phyloP scores from a whole-genome alignment of 78 protist species.

The slime mould (Dictyostelium discoideum) region dicty_2.7 NC_007088.5:2350501-2351000 shows the following conservation, averaged over 20 bases:
- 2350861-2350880: neutral
- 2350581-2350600: neutral
- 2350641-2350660: neutral
- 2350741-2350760: conserved; percentile 50
- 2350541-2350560: neutral
- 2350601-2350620: neutral
- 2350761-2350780: conserved; percentile 65
- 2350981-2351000: conserved; percentile 1
- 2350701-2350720: conserved; percentile 36
- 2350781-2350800: conserved; percentile 10
- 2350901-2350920: neutral
- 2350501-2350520: no score
- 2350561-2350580: no score
- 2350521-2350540: no score
- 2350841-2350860: neutral
- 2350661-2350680: neutral
- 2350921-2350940: conserved; percentile 30
- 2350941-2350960: conserved; percentile 43
- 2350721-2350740: conserved; percentile 41
- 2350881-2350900: neutral
- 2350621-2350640: neutral
- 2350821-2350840: neutral
- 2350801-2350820: neutral
- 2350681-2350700: conserved; percentile 28
- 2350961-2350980: neutral